phyloP scores from a whole-genome alignment of 805 yeast genomes.

The Candida nemodendra region DNA sequence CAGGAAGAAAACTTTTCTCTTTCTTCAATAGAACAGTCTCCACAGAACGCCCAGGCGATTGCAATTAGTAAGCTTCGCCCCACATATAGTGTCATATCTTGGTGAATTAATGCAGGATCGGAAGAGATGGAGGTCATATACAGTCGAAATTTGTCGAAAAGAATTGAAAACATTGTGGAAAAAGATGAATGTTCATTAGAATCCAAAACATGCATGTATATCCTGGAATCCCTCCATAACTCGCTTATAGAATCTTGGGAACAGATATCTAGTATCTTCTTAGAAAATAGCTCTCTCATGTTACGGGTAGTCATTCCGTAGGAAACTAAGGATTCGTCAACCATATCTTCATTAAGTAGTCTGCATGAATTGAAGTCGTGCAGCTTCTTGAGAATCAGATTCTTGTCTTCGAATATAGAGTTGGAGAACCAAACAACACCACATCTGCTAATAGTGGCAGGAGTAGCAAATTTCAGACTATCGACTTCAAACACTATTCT shows the following conservation, averaged over 20 bases:
- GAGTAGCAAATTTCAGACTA: conserved; percentile 64
- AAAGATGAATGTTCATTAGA: conserved; percentile 40
- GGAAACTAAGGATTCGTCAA: background rate
- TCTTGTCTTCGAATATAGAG: conserved; percentile 8
- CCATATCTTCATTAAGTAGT: conserved; percentile 14
- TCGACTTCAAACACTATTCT: conserved; percentile 77
- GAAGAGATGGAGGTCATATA: conserved; percentile 22
- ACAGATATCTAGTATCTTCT: conserved; percentile 6
- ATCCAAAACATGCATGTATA: conserved; percentile 52
- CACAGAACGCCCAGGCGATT: conserved; percentile 63
- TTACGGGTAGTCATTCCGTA: conserved; percentile 7
- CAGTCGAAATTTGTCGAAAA: conserved; percentile 36
- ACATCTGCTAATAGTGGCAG: conserved; percentile 91
- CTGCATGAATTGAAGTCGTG: conserved; percentile 11
- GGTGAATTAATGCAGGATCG: conserved; percentile 24
- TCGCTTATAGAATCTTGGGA: conserved; percentile 16
- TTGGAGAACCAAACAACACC: conserved; percentile 79
- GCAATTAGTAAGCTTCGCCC: conserved; percentile 38
- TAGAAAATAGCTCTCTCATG: conserved; percentile 5
- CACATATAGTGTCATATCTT: conserved; percentile 32
- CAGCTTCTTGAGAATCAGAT: conserved; percentile 12
- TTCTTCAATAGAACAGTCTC: conserved; percentile 46
- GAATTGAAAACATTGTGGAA: conserved; percentile 39
- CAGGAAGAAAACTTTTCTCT: conserved; percentile 38
- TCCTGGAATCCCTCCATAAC: conserved; percentile 28